phyloP scores from a whole-genome alignment of 106 monocot species.

The Dioscorea alata region DNA sequence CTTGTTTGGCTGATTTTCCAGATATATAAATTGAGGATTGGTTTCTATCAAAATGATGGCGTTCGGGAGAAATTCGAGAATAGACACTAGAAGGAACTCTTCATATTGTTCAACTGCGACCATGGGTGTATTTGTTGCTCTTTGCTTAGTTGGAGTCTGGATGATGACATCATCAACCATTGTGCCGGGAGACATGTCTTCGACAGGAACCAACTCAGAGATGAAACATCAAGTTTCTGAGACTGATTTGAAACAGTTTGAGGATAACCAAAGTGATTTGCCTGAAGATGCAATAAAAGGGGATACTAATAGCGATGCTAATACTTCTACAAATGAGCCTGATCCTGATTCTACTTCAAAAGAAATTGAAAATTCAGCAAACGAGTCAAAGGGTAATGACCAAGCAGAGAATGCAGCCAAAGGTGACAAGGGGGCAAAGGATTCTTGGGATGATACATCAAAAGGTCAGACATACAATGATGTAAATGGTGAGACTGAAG shows the following conservation, averaged over 20 bases:
- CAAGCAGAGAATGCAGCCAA: constrained; percentile 29
- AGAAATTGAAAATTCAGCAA: constrained; percentile 16
- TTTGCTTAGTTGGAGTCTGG: constrained; percentile 77
- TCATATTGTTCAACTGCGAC: constrained; percentile 48
- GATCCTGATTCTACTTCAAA: constrained; percentile 14
- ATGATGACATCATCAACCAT: constrained; percentile 64
- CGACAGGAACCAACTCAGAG: constrained; percentile 19
- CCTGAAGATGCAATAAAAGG: constrained; percentile 13
- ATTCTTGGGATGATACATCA: constrained; percentile 10
- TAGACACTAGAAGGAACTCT: constrained; percentile 45
- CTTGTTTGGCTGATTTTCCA: not conserved
- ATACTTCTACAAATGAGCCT: not conserved
- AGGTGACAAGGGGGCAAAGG: constrained; percentile 10
- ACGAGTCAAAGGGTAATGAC: constrained; percentile 5
- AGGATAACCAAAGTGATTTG: constrained; percentile 31
- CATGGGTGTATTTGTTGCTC: constrained; percentile 58
- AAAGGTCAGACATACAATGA: constrained; percentile 10
- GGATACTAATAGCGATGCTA: constrained; percentile 1
- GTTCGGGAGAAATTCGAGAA: constrained; percentile 38
- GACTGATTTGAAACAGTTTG: constrained; percentile 20
- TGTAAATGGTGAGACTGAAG: constrained; percentile 18
- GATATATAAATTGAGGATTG: constrained; percentile 3
- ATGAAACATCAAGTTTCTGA: constrained; percentile 18
- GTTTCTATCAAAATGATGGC: constrained; percentile 36
- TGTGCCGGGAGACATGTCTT: constrained; percentile 36